Evolutionary conservation across 768 basidiomycete genomes (phyloP), one percentile per base, ranked within the genome.

Genomic region (Holtermanniella nyarrowii): DNA sequence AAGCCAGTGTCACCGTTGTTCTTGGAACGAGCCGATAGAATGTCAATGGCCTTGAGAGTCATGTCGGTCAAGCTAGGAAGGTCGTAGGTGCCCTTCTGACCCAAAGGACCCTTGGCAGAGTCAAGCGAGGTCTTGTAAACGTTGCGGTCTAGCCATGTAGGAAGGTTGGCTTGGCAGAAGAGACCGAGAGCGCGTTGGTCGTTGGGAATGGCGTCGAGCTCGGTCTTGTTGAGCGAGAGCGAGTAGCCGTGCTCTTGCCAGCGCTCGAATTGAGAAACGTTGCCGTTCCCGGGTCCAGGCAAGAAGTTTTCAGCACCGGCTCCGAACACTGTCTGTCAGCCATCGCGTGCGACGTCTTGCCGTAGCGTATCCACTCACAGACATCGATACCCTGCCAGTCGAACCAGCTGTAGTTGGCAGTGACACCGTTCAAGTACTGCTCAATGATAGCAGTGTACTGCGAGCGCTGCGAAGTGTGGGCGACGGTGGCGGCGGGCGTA

Each of bases 1-100:
- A 64, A 74, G n/a, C 67, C 67, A 45, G 65, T 68, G 46, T 62
- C 54, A 26, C 61, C 60, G 51, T 59, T 47, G 11, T 51, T 53
- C 59, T 70, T 62, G 37, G 67, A 45, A 48, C 72, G 66, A 3
- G 62, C 55, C 40, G 52, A 47, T 7, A 74, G 61, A 40, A 74
- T 69, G 49, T 74, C 72, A 50, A 74, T 61, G 0, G 73, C 73
- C 58, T 74, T 74, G 53, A 73, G 54, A 20, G 74, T 74, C 73
- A 74, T 74, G 2, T 73, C 65, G 48, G 70, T 72, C 37, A 74
- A 64, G 37, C 74, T 73, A 2, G 74, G 73, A 42, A 64, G 68
- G 57, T 74, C 68, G 42, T 56, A 42, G 37, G 55, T 52, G 12
- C 31, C 31, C 31, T 37, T 37, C 14, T 20, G n/a, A 4, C 46